A percentile compares a stretch with the other conserved stretches of the same genome.
Evolutionary conservation across 176 grass and related monocot genomes (phyloP).

Genomic region (Neostapfia colusana): DNA sequence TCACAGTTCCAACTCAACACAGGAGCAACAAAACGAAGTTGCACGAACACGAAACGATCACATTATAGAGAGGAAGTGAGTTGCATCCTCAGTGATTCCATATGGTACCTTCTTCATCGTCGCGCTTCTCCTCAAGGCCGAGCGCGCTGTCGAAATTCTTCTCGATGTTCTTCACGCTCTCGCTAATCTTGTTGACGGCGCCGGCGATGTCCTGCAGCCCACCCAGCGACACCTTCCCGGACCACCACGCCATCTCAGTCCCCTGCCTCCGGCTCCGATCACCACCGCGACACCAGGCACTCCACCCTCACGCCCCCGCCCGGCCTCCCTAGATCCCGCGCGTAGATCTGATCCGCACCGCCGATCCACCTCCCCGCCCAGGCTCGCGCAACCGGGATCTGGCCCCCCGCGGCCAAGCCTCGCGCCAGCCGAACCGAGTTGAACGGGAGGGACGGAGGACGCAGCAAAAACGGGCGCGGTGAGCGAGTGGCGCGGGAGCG

Average conservation of each 20-base stretch:
- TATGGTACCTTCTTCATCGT: conserved; percentile 66
- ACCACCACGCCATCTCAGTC: conserved; percentile 86
- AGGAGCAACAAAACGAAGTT: background rate
- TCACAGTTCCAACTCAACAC: background rate
- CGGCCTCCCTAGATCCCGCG: conserved; percentile 42
- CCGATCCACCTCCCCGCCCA: conserved; percentile 17
- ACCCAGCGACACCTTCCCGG: conserved; percentile 70
- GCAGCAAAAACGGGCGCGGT: background rate
- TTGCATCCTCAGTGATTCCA: background rate
- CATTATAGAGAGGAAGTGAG: background rate
- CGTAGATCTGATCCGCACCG: conserved; percentile 53
- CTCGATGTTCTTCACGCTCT: conserved; percentile 99
- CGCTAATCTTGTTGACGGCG: conserved; percentile 92
- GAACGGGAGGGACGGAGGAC: background rate
- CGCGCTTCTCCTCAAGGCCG: conserved; percentile 85
- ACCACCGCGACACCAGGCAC: background rate
- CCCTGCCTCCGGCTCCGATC: conserved; percentile 30
- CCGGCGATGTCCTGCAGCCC: conserved; percentile 97
- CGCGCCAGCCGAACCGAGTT: background rate
- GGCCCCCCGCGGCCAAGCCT: background rate
- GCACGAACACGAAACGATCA: background rate
- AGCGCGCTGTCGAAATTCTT: conserved; percentile 98
- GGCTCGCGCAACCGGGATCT: conserved; percentile 38
- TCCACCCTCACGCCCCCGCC: conserved; percentile 18
- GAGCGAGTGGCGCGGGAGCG: background rate